These are phyloP conservation scores for Rhodosporidiobolus sp. DNA, from an alignment of 768 basidiomycete species.

Conservation along the genomic window DNA sequence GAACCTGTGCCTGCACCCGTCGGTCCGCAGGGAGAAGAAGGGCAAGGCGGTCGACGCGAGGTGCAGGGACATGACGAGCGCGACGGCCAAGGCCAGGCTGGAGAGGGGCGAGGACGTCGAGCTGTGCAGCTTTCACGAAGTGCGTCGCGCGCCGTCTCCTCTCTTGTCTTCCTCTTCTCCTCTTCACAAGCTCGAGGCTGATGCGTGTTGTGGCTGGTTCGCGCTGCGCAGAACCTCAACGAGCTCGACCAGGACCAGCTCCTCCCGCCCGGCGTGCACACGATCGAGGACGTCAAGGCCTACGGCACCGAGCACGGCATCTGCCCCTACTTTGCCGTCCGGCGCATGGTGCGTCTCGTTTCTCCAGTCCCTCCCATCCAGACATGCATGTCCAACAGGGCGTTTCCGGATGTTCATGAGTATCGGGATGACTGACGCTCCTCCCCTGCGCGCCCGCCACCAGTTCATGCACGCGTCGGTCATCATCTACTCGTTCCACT, in stretches of 20 bases:
- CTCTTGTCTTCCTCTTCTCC: not conserved
- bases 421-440: too few relatives aligned
- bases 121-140: slow-evolving; percentile 94
- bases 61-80: slow-evolving; percentile 89
- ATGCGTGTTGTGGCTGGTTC: not conserved
- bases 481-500: slow-evolving; percentile 99
- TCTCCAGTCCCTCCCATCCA: not conserved
- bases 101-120: slow-evolving; percentile 86
- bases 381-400: not conserved
- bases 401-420: too few relatives aligned
- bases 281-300: slow-evolving; percentile 84
- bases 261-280: slow-evolving; percentile 84
- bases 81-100: slow-evolving; percentile 58
- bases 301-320: slow-evolving; percentile 78
- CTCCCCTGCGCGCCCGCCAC: too few relatives aligned
- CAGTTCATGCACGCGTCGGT: slow-evolving; percentile 94
- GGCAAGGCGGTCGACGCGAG: slow-evolving; percentile 94
- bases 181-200: slow-evolving; percentile 24
- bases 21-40: slow-evolving; percentile 92
- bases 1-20: slow-evolving; percentile 92
- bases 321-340: slow-evolving; percentile 94
- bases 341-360: slow-evolving; percentile 74
- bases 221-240: slow-evolving; percentile 65
- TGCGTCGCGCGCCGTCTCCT: slow-evolving; percentile 48
- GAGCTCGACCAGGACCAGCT: slow-evolving; percentile 74